phyloP scores from a whole-genome alignment of 2,329 filamentous ascomycete genomes.

The Venturia oleaginea region DNA sequence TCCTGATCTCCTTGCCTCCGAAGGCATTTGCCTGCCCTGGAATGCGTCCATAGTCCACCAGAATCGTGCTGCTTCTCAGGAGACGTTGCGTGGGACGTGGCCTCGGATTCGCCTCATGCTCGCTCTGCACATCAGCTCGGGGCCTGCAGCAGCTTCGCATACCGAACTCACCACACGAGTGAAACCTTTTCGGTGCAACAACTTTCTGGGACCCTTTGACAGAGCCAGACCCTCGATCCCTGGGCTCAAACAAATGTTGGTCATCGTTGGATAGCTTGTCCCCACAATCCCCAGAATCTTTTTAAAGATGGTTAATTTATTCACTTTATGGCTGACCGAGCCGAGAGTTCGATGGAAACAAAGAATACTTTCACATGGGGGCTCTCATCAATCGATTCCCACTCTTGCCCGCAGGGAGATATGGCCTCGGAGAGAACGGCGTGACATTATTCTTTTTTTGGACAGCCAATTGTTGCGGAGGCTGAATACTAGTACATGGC shows the following conservation, averaged over 20 bases:
- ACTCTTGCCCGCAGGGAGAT: not conserved
- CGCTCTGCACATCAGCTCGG: not conserved
- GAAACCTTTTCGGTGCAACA: not conserved
- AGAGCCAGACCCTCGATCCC: not conserved
- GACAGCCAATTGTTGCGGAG: not conserved
- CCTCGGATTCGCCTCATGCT: not conserved
- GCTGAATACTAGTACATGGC: not conserved
- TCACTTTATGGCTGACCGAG: not conserved
- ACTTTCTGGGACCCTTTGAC: not conserved
- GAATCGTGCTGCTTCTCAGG: not conserved
- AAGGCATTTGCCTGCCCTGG: not conserved
- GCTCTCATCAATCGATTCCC: not conserved
- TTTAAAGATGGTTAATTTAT: conserved; percentile 1
- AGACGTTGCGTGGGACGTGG: not conserved
- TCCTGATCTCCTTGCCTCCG: not conserved
- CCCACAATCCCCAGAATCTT: conserved; percentile 6
- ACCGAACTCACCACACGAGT: not conserved
- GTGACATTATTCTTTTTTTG: not conserved
- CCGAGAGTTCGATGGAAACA: not conserved
- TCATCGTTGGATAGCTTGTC: not conserved
- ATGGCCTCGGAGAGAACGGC: not conserved
- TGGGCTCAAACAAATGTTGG: not conserved
- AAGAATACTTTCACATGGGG: not conserved
- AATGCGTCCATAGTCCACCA: not conserved
- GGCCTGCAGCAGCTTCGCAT: not conserved